Base-by-base conservation (phyloP, 768 basidiomycete species). In the Tricholoma saponaceum region DNA sequence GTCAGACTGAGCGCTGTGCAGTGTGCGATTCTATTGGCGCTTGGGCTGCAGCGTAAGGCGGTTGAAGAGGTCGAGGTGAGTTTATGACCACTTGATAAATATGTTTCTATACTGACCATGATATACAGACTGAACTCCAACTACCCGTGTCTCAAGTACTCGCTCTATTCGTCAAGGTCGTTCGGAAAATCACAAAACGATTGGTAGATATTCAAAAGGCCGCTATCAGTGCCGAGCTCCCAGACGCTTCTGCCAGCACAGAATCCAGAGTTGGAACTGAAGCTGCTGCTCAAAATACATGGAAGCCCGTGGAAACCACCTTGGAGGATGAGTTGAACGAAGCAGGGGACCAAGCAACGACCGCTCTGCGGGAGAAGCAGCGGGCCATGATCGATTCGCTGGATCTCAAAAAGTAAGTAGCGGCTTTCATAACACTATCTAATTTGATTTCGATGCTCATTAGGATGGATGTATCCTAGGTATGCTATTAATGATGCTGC, bases 41-140 rank as follows among this genome's bases (percentile, higher is more conserved):
- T 98, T 46, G 95, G 96, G 0, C 71, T 95, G 51, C 96, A 98
- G 72, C 79, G 91, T 41, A 98, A 98, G 71, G 75, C 82, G 1
- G 82, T 98, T 33, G 96, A 99, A 68, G 90, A 91, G 32, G 79
- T 96, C 20, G 95, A 96, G 81, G 90, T 89, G 60, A 56, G 82
- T 44, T 37, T n/a, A n/a, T n/a, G n/a, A n/a, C n/a, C n/a, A n/a
- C n/a, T n/a, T n/a, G n/a, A n/a, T n/a, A n/a, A n/a, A n/a, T n/a
- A n/a, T n/a, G n/a, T n/a, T n/a, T n/a, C n/a, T n/a, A n/a, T n/a
- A n/a, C n/a, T n/a, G n/a, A n/a, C n/a, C n/a, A 30, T 23, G 52
- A 44, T 30, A 47, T 22, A 41, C 64, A 94, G 90, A 70, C 76
- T 20, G 95, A 98, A 66, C 79, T 98, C 18, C 82, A 84, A 6